phyloP scores from a whole-genome alignment of 2,329 filamentous ascomycete species.

The Chaetomium sp. region DNA sequence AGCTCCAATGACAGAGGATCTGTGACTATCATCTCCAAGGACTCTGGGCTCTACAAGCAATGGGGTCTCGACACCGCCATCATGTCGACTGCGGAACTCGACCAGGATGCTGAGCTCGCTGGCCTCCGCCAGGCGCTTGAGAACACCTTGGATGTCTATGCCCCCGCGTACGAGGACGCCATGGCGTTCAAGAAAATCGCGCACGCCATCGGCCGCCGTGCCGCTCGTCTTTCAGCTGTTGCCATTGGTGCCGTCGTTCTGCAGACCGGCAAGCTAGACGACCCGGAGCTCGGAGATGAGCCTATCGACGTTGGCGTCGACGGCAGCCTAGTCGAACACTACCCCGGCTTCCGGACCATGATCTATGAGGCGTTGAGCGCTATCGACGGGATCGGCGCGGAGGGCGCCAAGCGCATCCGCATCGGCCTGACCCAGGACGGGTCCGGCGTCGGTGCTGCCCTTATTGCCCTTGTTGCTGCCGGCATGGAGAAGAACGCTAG shows the following conservation, averaged over 20 bases:
- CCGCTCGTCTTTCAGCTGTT: conserved; percentile 83
- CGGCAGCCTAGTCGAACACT: conserved; percentile 92
- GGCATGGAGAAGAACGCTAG: conserved; percentile 55
- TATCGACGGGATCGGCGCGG: conserved; percentile 74
- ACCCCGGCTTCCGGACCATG: conserved; percentile 87
- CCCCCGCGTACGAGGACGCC: conserved; percentile 79
- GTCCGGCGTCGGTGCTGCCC: conserved; percentile 88
- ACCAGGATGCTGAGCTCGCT: conserved; percentile 71
- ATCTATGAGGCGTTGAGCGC: conserved; percentile 79
- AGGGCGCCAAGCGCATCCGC: conserved; percentile 81
- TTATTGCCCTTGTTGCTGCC: conserved; percentile 89
- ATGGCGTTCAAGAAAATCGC: conserved; percentile 83
- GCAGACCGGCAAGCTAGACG: conserved; percentile 70
- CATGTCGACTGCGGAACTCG: conserved; percentile 82
- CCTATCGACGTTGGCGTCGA: conserved; percentile 91
- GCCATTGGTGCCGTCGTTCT: conserved; percentile 84
- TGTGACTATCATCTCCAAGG: conserved; percentile 67
- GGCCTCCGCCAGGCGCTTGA: conserved; percentile 78
- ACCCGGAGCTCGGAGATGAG: conserved; percentile 61
- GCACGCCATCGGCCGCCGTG: conserved; percentile 81
- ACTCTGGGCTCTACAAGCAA: conserved; percentile 70
- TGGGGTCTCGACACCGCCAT: conserved; percentile 94
- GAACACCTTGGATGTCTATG: conserved; percentile 70
- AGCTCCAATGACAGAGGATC: conserved; percentile 69
- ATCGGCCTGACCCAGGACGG: conserved; percentile 98